phyloP scores from a whole-genome alignment of 1,139 yeast genomes.

The Hyphopichia fennica region DNA sequence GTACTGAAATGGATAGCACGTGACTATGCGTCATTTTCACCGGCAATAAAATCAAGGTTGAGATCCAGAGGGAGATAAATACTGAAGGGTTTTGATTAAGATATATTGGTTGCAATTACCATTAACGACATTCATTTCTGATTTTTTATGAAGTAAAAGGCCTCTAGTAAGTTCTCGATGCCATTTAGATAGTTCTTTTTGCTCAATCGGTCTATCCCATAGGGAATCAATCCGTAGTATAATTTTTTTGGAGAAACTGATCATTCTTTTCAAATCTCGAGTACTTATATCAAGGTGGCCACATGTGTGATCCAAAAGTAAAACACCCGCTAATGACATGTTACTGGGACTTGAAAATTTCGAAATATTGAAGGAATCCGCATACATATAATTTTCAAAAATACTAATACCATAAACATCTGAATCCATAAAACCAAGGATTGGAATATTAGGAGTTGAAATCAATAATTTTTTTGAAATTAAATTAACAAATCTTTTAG shows the following conservation, averaged over 20 bases:
- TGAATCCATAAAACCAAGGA: constrained; percentile 44
- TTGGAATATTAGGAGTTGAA: constrained; percentile 36
- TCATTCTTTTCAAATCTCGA: constrained; percentile 37
- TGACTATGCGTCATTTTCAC: constrained; percentile 7
- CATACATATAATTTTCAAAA: constrained; percentile 30
- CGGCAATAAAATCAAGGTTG: too few relatives aligned
- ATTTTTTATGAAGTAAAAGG: constrained; percentile 50
- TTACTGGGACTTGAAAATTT: neutral
- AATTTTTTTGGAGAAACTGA: constrained; percentile 19
- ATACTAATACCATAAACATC: constrained; percentile 75
- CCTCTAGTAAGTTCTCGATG: constrained; percentile 55
- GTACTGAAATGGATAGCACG: constrained; percentile 10
- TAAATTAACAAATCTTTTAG: constrained; percentile 21
- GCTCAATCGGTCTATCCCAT: neutral
- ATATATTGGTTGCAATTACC: constrained; percentile 11
- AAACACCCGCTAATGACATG: constrained; percentile 23
- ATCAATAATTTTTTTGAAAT: constrained; percentile 10
- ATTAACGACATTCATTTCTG: constrained; percentile 55
- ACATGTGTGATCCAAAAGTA: constrained; percentile 37
- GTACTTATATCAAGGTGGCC: constrained; percentile 34
- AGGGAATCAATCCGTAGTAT: neutral
- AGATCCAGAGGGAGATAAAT: neutral
- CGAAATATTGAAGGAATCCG: neutral
- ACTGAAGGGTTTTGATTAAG: neutral
- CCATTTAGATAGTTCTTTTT: constrained; percentile 16